Percentiles rank a stretch among this genome's conserved stretches.
phyloP scores from a whole-genome alignment of 768 basidiomycete genomes.

The Amylocystis lapponica region DNA sequence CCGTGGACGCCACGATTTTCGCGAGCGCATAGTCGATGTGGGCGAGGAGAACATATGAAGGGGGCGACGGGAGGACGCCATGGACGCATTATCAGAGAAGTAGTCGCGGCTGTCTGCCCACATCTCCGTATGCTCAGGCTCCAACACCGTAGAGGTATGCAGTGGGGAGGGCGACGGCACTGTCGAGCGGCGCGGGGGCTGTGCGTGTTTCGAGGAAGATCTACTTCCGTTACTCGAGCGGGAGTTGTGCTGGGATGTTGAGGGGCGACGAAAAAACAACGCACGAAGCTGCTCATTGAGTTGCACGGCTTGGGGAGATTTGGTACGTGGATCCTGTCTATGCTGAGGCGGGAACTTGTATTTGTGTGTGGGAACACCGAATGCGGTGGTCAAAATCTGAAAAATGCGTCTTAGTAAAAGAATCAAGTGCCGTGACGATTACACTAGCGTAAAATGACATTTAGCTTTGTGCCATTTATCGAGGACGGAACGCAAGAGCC shows the following conservation, averaged over 20 bases:
- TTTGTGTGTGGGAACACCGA: slow-evolving; percentile 54
- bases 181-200: too few relatives aligned
- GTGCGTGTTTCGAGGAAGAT: too few relatives aligned
- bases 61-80: slow-evolving; percentile 20
- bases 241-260: slow-evolving; percentile 11
- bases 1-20: slow-evolving; percentile 9
- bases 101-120: slow-evolving; percentile 15
- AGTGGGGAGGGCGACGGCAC: too few relatives aligned
- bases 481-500: too few relatives aligned
- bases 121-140: too few relatives aligned
- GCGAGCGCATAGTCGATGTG: slow-evolving; percentile 17
- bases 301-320: slow-evolving; percentile 7
- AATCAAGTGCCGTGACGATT: too few relatives aligned
- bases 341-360: slow-evolving; percentile 37
- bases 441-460: too few relatives aligned
- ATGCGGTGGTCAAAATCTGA: slow-evolving; percentile 47
- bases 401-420: background rate
- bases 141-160: too few relatives aligned
- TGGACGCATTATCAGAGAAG: slow-evolving; percentile 15
- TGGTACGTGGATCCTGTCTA: slow-evolving; percentile 14
- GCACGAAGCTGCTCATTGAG: slow-evolving; percentile 17
- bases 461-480: too few relatives aligned
- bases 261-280: slow-evolving; percentile 21
- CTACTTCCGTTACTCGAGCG: too few relatives aligned
- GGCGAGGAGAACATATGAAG: slow-evolving; percentile 8